Evolutionary conservation across 257 asterid species (phyloP).

Genomic region (Cynanchum wilfordii): DNA sequence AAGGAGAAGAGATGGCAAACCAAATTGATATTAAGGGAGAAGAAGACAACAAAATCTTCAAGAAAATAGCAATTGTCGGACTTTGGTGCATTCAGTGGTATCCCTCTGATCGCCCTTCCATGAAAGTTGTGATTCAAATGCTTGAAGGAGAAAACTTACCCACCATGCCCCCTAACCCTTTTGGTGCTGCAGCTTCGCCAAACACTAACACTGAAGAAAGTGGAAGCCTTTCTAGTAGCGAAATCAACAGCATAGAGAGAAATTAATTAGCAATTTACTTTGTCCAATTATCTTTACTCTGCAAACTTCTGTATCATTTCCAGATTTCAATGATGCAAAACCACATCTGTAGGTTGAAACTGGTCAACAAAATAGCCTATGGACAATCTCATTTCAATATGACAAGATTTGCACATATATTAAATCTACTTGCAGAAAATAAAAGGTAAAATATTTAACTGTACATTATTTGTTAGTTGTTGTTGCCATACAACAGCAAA

Average conservation of each 20-base stretch:
- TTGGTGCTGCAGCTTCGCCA: conserved; percentile 32
- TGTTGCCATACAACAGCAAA: not conserved
- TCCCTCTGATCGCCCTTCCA: conserved; percentile 71
- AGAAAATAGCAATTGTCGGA: conserved; percentile 59
- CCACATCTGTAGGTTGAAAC: no score
- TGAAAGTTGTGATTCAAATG: conserved; percentile 68
- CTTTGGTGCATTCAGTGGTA: conserved; percentile 86
- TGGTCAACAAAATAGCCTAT: no score
- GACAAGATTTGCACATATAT: not conserved
- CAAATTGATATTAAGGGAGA: conserved; percentile 50
- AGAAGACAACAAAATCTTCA: conserved; percentile 40
- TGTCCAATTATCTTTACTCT: not conserved
- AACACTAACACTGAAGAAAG: conserved; percentile 15
- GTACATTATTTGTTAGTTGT: not conserved
- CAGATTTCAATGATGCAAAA: not conserved
- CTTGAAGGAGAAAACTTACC: conserved; percentile 52
- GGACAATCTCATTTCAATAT: not conserved
- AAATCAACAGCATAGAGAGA: conserved; percentile 11
- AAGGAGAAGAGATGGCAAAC: conserved; percentile 49
- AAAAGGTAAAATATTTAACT: not conserved
- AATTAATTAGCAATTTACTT: not conserved
- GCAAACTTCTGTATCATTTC: not conserved
- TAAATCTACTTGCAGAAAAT: not conserved
- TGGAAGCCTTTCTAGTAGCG: conserved; percentile 25
- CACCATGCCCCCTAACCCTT: conserved; percentile 71